Conservation (phyloP, 495 filamentous ascomycete genomes). For the Jackrogersella multiformis region DNA sequence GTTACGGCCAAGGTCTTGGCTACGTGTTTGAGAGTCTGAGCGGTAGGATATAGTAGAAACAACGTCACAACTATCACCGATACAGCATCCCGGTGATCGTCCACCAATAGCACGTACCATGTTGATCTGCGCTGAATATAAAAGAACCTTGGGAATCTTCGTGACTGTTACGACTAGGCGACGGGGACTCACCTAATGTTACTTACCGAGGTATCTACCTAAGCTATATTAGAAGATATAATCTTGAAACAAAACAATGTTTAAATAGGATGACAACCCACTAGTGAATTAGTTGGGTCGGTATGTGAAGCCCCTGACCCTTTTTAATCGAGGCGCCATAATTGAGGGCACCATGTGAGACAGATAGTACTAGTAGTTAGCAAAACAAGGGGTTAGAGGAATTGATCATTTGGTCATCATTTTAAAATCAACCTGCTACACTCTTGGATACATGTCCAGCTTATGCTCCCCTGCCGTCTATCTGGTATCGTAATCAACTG, state of each 20-base stretch:
- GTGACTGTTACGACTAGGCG: not conserved
- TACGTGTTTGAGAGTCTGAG: not conserved
- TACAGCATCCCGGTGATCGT: not conserved
- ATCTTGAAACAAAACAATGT: not conserved
- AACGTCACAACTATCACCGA: conserved; percentile 2
- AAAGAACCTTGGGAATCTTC: not conserved
- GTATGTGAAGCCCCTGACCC: not conserved
- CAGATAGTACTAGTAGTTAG: not conserved
- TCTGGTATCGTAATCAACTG: conserved; percentile 29
- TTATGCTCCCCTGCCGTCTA: conserved; percentile 36
- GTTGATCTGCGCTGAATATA: not conserved
- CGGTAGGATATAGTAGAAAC: not conserved
- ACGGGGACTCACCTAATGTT: not conserved
- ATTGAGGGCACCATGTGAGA: not conserved
- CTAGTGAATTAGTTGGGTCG: too few species aligned
- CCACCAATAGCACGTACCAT: not conserved
- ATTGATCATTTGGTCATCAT: conserved; percentile 24
- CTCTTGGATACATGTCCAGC: conserved; percentile 34
- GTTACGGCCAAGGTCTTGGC: conserved; percentile 9
- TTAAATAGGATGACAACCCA: not conserved
- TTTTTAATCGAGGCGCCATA: not conserved
- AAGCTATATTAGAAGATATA: not conserved
- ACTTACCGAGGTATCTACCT: too few species aligned
- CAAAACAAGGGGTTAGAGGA: not conserved
- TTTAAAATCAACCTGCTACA: conserved; percentile 33